phyloP scores from a whole-genome alignment of 2,329 filamentous ascomycete genomes.

The Aspergillus clavatus region DNA sequence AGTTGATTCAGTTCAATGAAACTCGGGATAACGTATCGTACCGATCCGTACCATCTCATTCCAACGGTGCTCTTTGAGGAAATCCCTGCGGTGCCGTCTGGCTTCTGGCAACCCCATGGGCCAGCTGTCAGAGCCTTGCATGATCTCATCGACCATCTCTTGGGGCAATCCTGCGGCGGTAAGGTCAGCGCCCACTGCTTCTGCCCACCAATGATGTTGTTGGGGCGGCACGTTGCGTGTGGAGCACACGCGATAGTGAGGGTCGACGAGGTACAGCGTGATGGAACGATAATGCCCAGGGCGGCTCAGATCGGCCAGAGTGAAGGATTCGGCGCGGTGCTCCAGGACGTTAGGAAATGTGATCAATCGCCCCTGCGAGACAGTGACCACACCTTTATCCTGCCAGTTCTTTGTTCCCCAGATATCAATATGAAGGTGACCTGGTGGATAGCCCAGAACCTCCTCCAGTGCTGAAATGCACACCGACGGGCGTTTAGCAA shows the following conservation, averaged over 20 bases:
- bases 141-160: not conserved
- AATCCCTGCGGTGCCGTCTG: not conserved
- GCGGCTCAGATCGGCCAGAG: not conserved
- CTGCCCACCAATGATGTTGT: not conserved
- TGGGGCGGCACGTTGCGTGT: constrained; percentile 1
- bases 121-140: not conserved
- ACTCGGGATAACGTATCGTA: not conserved
- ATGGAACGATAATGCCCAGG: not conserved
- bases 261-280: constrained; percentile 2
- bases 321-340: not conserved
- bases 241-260: constrained; percentile 1
- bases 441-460: too few relatives aligned
- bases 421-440: too few relatives aligned
- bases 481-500: too few relatives aligned
- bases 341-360: constrained; percentile 8
- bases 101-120: not conserved
- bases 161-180: not conserved
- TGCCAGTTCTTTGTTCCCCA: too few relatives aligned
- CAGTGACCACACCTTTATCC: constrained; percentile 7
- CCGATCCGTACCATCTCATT: not conserved
- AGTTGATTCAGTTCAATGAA: not conserved
- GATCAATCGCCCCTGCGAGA: constrained; percentile 3
- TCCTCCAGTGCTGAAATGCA: too few relatives aligned
- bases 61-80: not conserved
- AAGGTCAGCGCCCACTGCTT: not conserved